phyloP scores from a whole-genome alignment of 495 filamentous ascomycete genomes.

The Xylaria cubensis region DNA sequence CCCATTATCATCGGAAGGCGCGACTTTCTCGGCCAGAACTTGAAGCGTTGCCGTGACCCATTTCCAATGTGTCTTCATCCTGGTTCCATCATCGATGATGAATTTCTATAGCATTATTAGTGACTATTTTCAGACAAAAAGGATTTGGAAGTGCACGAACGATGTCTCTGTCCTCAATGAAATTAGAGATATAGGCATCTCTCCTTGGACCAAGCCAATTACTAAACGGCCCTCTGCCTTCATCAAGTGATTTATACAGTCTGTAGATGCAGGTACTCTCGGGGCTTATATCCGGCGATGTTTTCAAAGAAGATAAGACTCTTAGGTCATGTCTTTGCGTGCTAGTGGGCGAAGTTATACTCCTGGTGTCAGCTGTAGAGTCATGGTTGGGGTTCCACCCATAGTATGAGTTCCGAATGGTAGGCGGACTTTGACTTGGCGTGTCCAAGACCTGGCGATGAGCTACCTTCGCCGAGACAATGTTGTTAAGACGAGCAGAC shows the following conservation, averaged over 20 bases:
- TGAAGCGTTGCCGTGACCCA: background rate
- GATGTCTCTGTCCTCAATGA: background rate
- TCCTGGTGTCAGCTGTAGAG: background rate
- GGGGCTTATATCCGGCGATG: background rate
- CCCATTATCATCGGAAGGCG: background rate
- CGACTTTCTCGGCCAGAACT: background rate
- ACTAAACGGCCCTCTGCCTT: background rate
- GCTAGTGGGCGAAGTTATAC: background rate
- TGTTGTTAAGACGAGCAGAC: background rate
- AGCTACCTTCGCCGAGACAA: background rate
- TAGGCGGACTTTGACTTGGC: background rate
- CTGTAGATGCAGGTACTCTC: background rate
- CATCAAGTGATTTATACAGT: background rate
- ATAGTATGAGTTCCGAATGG: background rate
- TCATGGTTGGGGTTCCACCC: background rate
- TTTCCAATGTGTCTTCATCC: background rate
- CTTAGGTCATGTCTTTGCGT: background rate
- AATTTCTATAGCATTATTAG: background rate
- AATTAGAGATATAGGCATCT: background rate
- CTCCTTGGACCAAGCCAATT: background rate
- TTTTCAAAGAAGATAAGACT: background rate
- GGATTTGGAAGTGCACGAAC: background rate
- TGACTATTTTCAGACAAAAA: no score
- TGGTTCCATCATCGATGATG: background rate
- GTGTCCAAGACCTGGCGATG: background rate